Conservation (phyloP, 345 rosid species). For the Camelina neglecta region DNA sequence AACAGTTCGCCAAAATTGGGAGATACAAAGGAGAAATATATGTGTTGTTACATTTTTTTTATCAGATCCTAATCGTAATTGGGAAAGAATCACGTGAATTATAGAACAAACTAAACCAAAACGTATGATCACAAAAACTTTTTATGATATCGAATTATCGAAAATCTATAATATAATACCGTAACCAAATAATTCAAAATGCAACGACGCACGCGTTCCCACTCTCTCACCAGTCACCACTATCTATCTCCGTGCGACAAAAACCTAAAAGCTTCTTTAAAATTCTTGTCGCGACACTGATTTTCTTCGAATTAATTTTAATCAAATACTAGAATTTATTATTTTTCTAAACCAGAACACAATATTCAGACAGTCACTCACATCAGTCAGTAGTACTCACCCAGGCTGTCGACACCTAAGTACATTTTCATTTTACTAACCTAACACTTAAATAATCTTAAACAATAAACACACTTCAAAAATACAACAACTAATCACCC, state of each 20-base stretch:
- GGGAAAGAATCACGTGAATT: constrained; percentile 26
- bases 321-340: neutral
- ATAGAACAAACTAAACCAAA: neutral
- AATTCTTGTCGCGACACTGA: constrained; percentile 28
- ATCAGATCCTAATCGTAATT: constrained; percentile 11
- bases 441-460: constrained; percentile 2
- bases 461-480: neutral
- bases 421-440: constrained; percentile 27
- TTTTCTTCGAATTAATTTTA: neutral
- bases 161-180: neutral
- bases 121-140: neutral
- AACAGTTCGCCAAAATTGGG: constrained; percentile 7
- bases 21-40: constrained; percentile 11
- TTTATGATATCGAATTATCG: neutral
- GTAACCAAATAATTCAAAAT: constrained; percentile 5
- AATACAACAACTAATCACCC: neutral
- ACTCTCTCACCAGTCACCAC: neutral
- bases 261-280: constrained; percentile 21
- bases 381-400: neutral
- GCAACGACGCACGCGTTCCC: constrained; percentile 21
- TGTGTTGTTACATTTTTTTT: neutral
- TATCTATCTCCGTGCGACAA: constrained; percentile 21
- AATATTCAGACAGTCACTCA: constrained; percentile 25
- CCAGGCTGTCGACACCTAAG: constrained; percentile 36
- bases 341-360: neutral